Conservation (phyloP, 2,329 filamentous ascomycete genomes). For the Diaporthe ampelina region DNA sequence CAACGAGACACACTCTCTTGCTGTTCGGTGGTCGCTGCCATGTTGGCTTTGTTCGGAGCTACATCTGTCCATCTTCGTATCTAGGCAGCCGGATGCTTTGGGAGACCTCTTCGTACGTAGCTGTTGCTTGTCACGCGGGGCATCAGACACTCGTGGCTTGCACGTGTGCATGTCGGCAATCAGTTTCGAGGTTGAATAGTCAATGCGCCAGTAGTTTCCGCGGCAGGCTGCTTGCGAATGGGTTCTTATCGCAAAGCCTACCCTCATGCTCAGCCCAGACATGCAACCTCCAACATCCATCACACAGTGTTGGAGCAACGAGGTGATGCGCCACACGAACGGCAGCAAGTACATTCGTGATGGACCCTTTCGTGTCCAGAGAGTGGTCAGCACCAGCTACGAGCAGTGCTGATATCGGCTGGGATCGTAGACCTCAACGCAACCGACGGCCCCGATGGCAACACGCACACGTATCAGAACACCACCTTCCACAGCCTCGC, state of each 20-base stretch:
- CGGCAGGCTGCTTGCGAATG: neutral
- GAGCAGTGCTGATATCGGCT: slow-evolving; percentile 28
- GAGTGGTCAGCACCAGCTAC: slow-evolving; percentile 34
- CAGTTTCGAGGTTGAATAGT: neutral
- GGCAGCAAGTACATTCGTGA: neutral
- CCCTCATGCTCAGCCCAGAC: too few species aligned
- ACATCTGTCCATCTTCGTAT: too few species aligned
- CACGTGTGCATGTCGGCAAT: neutral
- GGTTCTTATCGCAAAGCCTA: neutral
- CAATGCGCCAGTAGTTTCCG: neutral
- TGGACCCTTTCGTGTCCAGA: slow-evolving; percentile 30
- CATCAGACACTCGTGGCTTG: neutral
- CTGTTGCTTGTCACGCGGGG: neutral
- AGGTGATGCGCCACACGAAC: neutral
- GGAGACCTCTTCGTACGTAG: neutral
- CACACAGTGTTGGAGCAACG: neutral
- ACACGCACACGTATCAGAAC: neutral
- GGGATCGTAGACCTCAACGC: slow-evolving; percentile 9
- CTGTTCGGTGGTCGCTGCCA: neutral
- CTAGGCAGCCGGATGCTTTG: too few species aligned
- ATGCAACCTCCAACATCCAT: neutral
- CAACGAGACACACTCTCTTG: slow-evolving; percentile 36
- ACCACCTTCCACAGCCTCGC: neutral
- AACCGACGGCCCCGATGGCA: neutral
- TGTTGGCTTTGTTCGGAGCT: too few species aligned